Conservation (phyloP, 2,329 filamentous ascomycete species). For the Alternaria alternata region DNA sequence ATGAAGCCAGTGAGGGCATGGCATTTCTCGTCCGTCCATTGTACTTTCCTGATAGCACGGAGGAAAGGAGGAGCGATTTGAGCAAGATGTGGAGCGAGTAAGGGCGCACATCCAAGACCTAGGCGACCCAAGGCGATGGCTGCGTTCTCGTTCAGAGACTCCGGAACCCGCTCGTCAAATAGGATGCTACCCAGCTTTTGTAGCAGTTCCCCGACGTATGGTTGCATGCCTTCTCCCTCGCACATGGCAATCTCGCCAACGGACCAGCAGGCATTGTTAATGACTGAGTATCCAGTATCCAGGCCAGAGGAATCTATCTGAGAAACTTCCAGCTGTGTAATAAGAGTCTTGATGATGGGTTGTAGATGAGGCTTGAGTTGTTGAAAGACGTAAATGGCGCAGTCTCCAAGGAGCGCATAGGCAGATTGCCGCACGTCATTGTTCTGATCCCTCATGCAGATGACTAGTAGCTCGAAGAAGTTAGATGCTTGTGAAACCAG, state of each 20-base stretch:
- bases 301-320: conserved; percentile 77
- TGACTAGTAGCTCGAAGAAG: conserved; percentile 88
- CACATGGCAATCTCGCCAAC: conserved; percentile 90
- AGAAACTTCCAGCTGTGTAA: conserved; percentile 81
- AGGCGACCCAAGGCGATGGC: conserved; percentile 90
- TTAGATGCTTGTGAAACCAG: conserved; percentile 78
- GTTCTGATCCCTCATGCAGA: conserved; percentile 90
- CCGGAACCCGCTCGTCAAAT: conserved; percentile 82
- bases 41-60: conserved; percentile 80
- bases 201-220: conserved; percentile 79
- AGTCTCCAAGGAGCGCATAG: conserved; percentile 93
- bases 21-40: conserved; percentile 91
- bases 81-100: conserved; percentile 79
- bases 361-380: conserved; percentile 78
- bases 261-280: conserved; percentile 99
- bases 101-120: conserved; percentile 78
- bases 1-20: conserved; percentile 93
- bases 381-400: conserved; percentile 88
- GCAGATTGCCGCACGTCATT: conserved; percentile 96
- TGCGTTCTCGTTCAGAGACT: conserved; percentile 90
- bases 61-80: conserved; percentile 86
- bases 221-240: conserved; percentile 74
- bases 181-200: conserved; percentile 82
- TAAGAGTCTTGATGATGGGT: conserved; percentile 79
- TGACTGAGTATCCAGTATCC: conserved; percentile 85